Percentiles rank a stretch among this genome's conserved stretches.
phyloP scores from a whole-genome alignment of 2,329 filamentous ascomycete species.

The Ophiostoma ips region DNA sequence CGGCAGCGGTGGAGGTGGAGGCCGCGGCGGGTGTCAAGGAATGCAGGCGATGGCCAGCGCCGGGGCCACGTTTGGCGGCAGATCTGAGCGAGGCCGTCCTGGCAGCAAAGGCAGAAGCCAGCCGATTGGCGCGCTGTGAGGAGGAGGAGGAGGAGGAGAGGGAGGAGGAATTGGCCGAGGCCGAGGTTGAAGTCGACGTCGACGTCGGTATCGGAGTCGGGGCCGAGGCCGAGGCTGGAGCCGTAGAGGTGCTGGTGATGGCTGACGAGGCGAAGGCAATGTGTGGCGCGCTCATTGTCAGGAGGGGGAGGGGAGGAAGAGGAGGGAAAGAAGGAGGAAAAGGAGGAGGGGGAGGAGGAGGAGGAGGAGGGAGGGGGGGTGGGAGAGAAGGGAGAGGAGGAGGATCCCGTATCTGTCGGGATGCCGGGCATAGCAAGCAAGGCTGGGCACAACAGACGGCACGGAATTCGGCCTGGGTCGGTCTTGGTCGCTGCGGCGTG shows the following conservation, averaged over 20 bases:
- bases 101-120: not conserved
- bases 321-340: not conserved
- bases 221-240: too few relatives aligned
- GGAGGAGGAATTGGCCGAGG: not conserved
- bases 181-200: not conserved
- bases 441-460: not conserved
- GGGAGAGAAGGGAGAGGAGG: too few relatives aligned
- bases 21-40: not conserved
- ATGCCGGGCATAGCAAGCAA: not conserved
- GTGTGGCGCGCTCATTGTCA: constrained; percentile 11
- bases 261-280: constrained; percentile 9
- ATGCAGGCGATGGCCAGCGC: not conserved
- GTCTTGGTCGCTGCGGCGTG: not conserved
- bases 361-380: not conserved
- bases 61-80: not conserved
- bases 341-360: not conserved
- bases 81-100: too few relatives aligned
- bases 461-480: not conserved
- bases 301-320: not conserved
- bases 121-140: not conserved
- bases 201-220: too few relatives aligned
- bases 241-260: not conserved
- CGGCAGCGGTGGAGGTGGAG: constrained; percentile 4
- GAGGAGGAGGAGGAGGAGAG: constrained; percentile 1
- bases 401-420: too few relatives aligned